Conservation (phyloP, 768 basidiomycete species). For the Hortiboletus flavorubellus region DNA sequence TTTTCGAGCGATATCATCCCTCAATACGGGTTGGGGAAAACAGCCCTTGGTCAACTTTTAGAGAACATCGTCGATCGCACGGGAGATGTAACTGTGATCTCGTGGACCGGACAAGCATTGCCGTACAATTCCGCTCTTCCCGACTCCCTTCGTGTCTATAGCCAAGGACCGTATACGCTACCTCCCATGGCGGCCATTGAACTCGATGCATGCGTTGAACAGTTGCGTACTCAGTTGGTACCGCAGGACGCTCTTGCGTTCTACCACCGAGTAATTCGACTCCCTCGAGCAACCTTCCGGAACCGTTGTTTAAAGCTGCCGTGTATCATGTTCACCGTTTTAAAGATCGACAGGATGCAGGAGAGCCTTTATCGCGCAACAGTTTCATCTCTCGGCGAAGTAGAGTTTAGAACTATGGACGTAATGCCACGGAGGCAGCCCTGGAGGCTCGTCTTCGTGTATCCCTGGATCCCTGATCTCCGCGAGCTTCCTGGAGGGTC, state of each 20-base stretch:
- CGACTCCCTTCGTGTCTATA: conserved; percentile 1
- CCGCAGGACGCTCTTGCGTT: neutral
- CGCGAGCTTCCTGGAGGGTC: too few relatives aligned
- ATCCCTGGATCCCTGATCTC: too few relatives aligned
- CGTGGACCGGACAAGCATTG: conserved; percentile 2
- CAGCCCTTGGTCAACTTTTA: conserved; percentile 3
- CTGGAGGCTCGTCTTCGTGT: too few relatives aligned
- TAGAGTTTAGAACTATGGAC: too few relatives aligned
- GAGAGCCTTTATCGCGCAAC: too few relatives aligned
- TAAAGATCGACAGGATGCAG: too few relatives aligned
- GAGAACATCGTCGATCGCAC: conserved; percentile 1
- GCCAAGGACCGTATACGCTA: neutral
- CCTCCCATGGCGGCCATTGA: neutral
- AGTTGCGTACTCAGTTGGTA: neutral
- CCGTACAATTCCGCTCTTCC: conserved; percentile 6
- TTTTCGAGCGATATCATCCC: neutral
- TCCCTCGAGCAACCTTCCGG: neutral
- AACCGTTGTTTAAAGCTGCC: too few relatives aligned
- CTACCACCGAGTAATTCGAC: neutral
- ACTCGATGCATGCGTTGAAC: neutral
- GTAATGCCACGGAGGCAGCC: too few relatives aligned
- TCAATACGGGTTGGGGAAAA: neutral
- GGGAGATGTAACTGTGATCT: conserved; percentile 1
- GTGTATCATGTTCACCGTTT: too few relatives aligned
- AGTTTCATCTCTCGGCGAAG: too few relatives aligned